phyloP scores from a whole-genome alignment of 352 stramenopile species.

The Phytophthora fragariaefolia region DNA sequence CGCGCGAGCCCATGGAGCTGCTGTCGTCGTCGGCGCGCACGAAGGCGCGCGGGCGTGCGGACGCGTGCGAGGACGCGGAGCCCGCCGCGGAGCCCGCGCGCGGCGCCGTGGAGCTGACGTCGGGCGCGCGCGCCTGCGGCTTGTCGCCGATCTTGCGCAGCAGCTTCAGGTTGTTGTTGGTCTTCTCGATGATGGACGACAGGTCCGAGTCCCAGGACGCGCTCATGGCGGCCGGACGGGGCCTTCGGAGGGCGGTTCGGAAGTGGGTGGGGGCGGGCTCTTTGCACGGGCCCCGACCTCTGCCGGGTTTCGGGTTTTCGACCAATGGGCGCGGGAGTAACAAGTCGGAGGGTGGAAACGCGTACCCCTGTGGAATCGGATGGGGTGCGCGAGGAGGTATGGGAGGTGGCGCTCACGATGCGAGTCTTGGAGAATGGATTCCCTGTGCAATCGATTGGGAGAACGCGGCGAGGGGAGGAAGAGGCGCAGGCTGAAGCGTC shows the following conservation, averaged over 20 bases:
- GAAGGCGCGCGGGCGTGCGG: constrained; percentile 29
- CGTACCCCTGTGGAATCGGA: no score
- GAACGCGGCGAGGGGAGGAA: no score
- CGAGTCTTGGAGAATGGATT: no score
- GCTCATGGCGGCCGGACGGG: constrained; percentile 58
- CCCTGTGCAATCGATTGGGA: no score
- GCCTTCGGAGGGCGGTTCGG: no score
- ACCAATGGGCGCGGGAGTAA: no score
- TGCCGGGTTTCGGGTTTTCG: no score
- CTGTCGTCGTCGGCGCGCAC: constrained; percentile 41
- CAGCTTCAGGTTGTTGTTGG: constrained; percentile 88
- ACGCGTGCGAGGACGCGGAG: constrained; percentile 30
- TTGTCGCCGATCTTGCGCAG: constrained; percentile 83
- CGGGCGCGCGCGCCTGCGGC: constrained; percentile 50
- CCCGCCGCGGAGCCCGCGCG: constrained; percentile 14
- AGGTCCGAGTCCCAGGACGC: constrained; percentile 85
- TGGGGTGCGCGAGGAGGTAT: no score
- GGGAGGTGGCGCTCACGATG: no score
- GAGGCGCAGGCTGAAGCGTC: neutral
- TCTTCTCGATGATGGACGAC: constrained; percentile 90
- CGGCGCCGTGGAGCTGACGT: constrained; percentile 48
- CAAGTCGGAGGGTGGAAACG: no score
- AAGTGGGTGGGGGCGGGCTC: no score
- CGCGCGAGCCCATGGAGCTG: constrained; percentile 32
- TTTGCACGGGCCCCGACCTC: no score